Evolutionary conservation across 441 rosid species (phyloP).

Genomic region (Eugenia klotzschiana): DNA sequence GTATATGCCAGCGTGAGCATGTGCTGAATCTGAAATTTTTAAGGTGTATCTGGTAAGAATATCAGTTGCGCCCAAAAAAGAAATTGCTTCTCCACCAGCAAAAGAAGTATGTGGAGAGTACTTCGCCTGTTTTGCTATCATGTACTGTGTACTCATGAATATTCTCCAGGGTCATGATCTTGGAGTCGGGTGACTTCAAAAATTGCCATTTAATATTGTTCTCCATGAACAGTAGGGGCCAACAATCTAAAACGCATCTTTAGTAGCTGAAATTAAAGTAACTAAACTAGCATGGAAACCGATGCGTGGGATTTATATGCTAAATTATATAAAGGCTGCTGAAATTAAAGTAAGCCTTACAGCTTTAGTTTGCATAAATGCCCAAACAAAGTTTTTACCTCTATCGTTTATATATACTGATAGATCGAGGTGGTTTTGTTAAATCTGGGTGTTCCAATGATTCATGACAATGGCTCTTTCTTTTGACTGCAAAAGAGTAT

Average conservation of each 20-base stretch:
- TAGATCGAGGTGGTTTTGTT: neutral
- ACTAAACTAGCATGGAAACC: neutral
- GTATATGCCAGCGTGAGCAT: neutral
- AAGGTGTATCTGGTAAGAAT: neutral
- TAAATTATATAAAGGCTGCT: neutral
- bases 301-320: neutral
- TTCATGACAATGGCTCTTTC: neutral
- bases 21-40: neutral
- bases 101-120: neutral
- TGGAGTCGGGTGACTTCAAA: neutral
- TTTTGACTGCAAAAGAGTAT: neutral
- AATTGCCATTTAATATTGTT: neutral
- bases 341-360: neutral
- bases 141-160: neutral
- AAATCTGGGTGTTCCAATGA: neutral
- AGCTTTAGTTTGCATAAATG: neutral
- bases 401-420: neutral
- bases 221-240: neutral
- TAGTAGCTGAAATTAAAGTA: neutral
- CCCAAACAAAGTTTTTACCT: neutral
- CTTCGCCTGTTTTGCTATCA: neutral
- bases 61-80: neutral
- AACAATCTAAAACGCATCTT: neutral
- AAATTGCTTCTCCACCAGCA: neutral
- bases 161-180: neutral